Conservation (phyloP, 2,329 filamentous ascomycete species). For the Diaporthe citrichinensis region DNA sequence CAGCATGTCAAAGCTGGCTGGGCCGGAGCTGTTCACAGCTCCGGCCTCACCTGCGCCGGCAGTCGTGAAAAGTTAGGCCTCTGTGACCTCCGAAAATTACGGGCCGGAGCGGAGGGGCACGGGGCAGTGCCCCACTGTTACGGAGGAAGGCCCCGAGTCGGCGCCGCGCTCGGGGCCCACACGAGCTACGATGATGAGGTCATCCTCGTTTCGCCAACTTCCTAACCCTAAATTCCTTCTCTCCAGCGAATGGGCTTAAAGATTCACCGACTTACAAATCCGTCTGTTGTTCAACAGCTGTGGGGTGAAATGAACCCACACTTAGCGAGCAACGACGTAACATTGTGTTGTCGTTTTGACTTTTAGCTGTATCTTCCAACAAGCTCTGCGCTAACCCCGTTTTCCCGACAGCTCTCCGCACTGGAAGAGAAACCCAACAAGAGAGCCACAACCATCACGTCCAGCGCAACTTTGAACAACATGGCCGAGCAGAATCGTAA, state of each 20-base stretch:
- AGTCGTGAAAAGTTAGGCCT: background rate
- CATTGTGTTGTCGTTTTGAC: background rate
- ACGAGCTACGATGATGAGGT: slow-evolving; percentile 1
- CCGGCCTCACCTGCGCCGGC: background rate
- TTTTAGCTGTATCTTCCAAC: background rate
- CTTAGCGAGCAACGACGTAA: background rate
- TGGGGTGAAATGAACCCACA: background rate
- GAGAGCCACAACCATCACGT: background rate
- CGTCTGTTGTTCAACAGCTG: background rate
- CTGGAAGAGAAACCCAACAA: too few species aligned
- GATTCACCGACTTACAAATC: background rate
- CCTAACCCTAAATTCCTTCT: too few species aligned
- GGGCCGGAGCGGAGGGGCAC: background rate
- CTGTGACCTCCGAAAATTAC: background rate
- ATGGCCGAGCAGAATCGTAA: slow-evolving; percentile 50
- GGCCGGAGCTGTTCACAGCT: too few species aligned
- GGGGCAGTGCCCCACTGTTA: background rate
- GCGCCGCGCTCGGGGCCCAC: background rate
- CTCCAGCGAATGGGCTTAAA: background rate
- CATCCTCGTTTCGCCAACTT: background rate
- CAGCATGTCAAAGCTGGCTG: too few species aligned
- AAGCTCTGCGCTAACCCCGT: background rate
- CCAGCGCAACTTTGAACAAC: background rate
- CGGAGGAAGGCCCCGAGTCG: background rate
- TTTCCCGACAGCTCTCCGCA: background rate